These are phyloP conservation scores for Leccinum subgranulosum DNA, from an alignment of 768 basidiomycete genomes.

Conservation along the genomic window DNA sequence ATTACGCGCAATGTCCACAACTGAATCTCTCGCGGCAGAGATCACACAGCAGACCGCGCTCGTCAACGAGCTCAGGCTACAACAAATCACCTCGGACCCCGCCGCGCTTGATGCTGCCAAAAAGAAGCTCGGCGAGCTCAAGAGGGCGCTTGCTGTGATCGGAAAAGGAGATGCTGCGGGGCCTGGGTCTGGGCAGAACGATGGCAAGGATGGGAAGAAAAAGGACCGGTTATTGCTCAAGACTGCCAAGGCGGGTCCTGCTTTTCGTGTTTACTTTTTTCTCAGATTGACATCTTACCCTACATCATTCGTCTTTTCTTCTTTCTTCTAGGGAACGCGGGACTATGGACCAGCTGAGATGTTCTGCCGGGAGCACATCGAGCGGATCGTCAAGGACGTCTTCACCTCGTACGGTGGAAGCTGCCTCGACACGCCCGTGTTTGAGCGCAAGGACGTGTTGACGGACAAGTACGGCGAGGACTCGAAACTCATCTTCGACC, in stretches of 20 bases:
- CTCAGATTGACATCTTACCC: conserved; percentile 3
- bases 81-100: conserved; percentile 45
- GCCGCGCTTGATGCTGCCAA: conserved; percentile 55
- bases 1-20: conserved; percentile 37
- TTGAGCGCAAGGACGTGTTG: conserved; percentile 94
- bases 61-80: conserved; percentile 59
- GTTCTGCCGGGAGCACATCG: conserved; percentile 88
- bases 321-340: conserved; percentile 74
- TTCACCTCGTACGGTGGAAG: conserved; percentile 88
- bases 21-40: conserved; percentile 48
- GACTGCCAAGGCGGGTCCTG: conserved; percentile 77
- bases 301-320: background rate
- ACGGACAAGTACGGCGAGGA: conserved; percentile 98
- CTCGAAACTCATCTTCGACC: conserved; percentile 94
- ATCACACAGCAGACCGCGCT: conserved; percentile 53
- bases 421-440: conserved; percentile 96
- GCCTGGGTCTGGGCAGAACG: conserved; percentile 30
- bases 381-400: conserved; percentile 79
- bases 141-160: conserved; percentile 50
- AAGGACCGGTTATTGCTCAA: conserved; percentile 77
- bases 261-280: conserved; percentile 8
- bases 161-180: conserved; percentile 26
- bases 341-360: conserved; percentile 94
- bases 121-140: conserved; percentile 69
- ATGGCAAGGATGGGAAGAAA: conserved; percentile 54